Percentiles rank a stretch among this genome's conserved stretches.
These are phyloP conservation scores for Euphorbia peplus DNA, from an alignment of 345 rosid species.

Conservation along the genomic window DNA sequence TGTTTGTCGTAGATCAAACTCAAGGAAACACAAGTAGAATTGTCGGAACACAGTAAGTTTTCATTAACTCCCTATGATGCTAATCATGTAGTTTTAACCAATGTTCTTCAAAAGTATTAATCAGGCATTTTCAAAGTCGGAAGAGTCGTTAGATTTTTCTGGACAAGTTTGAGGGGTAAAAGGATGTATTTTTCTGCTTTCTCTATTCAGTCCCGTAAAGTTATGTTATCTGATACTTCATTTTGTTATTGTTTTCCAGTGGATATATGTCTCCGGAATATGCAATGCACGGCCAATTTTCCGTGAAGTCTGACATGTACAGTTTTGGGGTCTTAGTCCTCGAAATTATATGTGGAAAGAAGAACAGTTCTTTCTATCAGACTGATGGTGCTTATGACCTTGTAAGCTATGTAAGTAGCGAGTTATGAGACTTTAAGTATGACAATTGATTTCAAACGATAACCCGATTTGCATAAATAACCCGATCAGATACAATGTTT, in stretches of 20 bases:
- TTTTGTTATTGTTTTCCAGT: not conserved
- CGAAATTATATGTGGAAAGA: constrained; percentile 21
- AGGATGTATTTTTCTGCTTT: no score
- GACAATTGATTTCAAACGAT: no score
- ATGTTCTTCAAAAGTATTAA: no score
- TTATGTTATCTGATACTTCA: not conserved
- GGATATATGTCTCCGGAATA: constrained; percentile 16
- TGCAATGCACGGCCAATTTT: constrained; percentile 28
- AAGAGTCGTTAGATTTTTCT: no score
- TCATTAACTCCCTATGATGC: not conserved
- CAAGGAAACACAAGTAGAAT: constrained; percentile 20
- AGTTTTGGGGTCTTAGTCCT: constrained; percentile 25
- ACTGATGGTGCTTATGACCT: constrained; percentile 11
- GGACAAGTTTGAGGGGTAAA: no score
- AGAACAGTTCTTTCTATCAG: constrained; percentile 18
- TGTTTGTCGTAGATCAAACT: constrained; percentile 24
- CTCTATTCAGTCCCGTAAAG: no score
- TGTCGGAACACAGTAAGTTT: constrained; percentile 27
- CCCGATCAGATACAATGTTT: no score
- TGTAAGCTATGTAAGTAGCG: constrained; percentile 19
- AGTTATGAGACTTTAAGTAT: no score
- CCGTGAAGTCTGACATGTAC: constrained; percentile 7
- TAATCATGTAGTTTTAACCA: no score
- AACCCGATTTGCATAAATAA: no score
- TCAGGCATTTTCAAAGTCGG: no score